These are phyloP conservation scores for Viola pubescens DNA, from an alignment of 441 rosid species.

Conservation along the genomic window DNA sequence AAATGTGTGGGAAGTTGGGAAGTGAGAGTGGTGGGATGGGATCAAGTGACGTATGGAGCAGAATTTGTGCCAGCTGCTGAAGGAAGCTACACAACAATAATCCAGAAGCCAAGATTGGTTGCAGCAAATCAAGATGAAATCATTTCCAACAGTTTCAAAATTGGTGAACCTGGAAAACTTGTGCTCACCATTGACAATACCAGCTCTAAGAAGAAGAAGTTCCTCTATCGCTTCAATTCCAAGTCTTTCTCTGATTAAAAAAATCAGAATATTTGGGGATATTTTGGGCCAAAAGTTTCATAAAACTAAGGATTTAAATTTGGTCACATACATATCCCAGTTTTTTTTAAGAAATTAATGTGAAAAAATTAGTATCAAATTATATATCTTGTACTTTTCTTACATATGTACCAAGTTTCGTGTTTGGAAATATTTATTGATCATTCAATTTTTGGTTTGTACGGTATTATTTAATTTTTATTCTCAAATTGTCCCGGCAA, in stretches of 20 bases:
- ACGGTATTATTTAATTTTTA: too few relatives aligned
- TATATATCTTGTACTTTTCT: too few relatives aligned
- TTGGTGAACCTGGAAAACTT: slow-evolving; percentile 63
- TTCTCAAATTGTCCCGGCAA: too few relatives aligned
- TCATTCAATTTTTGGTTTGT: too few relatives aligned
- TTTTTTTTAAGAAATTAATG: neutral
- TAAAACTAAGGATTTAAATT: neutral
- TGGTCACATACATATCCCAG: neutral
- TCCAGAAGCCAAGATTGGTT: slow-evolving; percentile 63
- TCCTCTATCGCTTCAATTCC: slow-evolving; percentile 71
- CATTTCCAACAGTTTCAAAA: slow-evolving; percentile 51
- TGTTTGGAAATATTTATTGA: too few relatives aligned
- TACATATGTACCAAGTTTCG: too few relatives aligned
- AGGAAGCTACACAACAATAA: slow-evolving; percentile 60
- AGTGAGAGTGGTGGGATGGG: slow-evolving; percentile 76
- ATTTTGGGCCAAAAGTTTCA: neutral
- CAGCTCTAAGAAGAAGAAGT: slow-evolving; percentile 76
- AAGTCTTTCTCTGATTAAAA: slow-evolving; percentile 35
- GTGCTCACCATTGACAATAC: slow-evolving; percentile 72
- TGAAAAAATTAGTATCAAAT: too few relatives aligned
- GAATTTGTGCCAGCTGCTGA: slow-evolving; percentile 67
- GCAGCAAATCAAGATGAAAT: slow-evolving; percentile 54
- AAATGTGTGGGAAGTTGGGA: slow-evolving; percentile 66
- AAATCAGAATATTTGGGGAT: neutral
- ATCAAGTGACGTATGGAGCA: slow-evolving; percentile 57